A percentile compares a stretch with the other conserved stretches of the same genome.
Conservation (phyloP, 129 eudicot species). For the Oenanthe sinensis region DNA sequence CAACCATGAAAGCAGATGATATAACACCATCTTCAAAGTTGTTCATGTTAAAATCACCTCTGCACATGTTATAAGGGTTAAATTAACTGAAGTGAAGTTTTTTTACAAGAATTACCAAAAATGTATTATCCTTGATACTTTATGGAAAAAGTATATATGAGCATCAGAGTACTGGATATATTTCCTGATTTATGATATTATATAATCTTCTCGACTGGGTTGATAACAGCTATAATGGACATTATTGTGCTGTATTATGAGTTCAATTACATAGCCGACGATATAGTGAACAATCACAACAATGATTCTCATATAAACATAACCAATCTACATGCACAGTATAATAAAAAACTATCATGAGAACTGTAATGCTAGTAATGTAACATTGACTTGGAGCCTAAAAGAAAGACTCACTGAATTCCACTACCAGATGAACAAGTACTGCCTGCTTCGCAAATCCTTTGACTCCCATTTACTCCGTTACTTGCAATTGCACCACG, state of each 20-base stretch:
- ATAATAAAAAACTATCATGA: neutral
- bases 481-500: conserved; percentile 92
- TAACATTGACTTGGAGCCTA: neutral
- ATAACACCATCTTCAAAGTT: conserved; percentile 83
- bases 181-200: neutral
- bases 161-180: neutral
- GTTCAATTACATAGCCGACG: neutral
- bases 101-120: neutral
- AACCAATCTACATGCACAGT: neutral
- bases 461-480: conserved; percentile 76
- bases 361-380: neutral
- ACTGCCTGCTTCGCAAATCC: conserved; percentile 44
- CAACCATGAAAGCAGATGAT: conserved; percentile 97
- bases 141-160: neutral
- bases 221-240: neutral
- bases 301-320: neutral
- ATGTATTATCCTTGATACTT: neutral
- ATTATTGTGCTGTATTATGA: neutral
- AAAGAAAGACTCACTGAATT: conserved; percentile 61
- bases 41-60: conserved; percentile 75
- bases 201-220: neutral
- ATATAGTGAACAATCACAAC: neutral
- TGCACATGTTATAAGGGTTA: conserved; percentile 16
- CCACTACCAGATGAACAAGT: conserved; percentile 75
- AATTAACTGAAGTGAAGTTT: neutral